Percentiles rank a stretch among this genome's conserved stretches.
These are phyloP conservation scores for Penicillium macrosclerotiorum DNA, from an alignment of 495 filamentous ascomycete species.

Conservation along the genomic window DNA sequence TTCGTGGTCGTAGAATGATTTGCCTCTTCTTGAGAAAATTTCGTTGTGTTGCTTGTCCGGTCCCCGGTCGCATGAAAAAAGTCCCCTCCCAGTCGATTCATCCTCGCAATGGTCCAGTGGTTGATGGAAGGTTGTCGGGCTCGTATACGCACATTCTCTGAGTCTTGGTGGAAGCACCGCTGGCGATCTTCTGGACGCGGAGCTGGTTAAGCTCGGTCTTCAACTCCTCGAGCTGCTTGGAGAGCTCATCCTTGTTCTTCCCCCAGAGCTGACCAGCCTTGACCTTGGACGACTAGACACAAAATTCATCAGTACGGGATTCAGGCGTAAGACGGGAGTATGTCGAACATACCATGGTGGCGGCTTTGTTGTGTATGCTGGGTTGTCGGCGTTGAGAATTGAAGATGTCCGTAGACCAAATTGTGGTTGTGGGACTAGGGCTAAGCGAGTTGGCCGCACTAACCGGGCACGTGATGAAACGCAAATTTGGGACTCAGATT, in stretches of 20 bases:
- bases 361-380: conserved; percentile 44
- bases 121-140: conserved; percentile 12
- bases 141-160: conserved; percentile 83
- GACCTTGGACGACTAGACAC: conserved; percentile 81
- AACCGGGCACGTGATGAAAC: conserved; percentile 41
- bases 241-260: conserved; percentile 97
- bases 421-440: conserved; percentile 56
- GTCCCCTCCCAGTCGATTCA: conserved; percentile 6
- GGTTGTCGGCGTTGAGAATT: conserved; percentile 52
- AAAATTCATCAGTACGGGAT: conserved; percentile 22
- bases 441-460: conserved; percentile 42
- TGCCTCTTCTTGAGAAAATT: conserved; percentile 5
- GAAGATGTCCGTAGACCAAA: conserved; percentile 47
- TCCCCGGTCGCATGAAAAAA: conserved; percentile 3
- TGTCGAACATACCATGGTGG: conserved; percentile 48
- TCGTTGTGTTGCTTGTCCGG: conserved; percentile 3
- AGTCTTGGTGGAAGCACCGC: conserved; percentile 87
- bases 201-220: conserved; percentile 92
- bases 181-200: conserved; percentile 95
- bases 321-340: conserved; percentile 1
- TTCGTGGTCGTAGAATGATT: not conserved
- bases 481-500: not conserved
- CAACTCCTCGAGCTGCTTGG: conserved; percentile 87
- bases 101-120: conserved; percentile 14
- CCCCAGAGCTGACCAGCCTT: conserved; percentile 94